These are phyloP conservation scores for Discostella stelligera DNA, from an alignment of 352 stramenopile genomes.

Conservation along the genomic window DNA sequence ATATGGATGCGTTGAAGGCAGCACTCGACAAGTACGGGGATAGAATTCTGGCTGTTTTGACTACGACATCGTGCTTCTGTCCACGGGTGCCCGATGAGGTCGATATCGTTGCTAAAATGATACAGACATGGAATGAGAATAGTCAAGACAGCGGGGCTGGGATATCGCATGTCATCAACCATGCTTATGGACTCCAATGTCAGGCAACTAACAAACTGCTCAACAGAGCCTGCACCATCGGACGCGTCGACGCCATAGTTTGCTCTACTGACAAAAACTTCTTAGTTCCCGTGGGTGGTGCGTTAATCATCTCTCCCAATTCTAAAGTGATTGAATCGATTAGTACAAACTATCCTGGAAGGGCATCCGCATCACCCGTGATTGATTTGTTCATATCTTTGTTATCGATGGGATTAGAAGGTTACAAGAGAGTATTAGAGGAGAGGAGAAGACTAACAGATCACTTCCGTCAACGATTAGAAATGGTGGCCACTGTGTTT, in stretches of 20 bases:
- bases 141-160: constrained; percentile 42
- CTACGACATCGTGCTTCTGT: constrained; percentile 98
- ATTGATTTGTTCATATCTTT: constrained; percentile 99
- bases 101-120: constrained; percentile 90
- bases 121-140: constrained; percentile 54
- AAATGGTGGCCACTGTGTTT: constrained; percentile 84
- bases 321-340: constrained; percentile 85
- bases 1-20: constrained; percentile 85
- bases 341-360: constrained; percentile 92
- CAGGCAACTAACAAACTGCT: constrained; percentile 90
- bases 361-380: constrained; percentile 91
- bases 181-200: constrained; percentile 98
- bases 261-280: constrained; percentile 99
- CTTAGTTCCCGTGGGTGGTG: constrained; percentile 91
- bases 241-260: constrained; percentile 94
- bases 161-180: constrained; percentile 97
- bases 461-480: constrained; percentile 85
- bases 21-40: constrained; percentile 74
- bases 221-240: constrained; percentile 87
- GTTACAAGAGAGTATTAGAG: constrained; percentile 87
- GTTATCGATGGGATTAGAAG: constrained; percentile 92
- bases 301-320: constrained; percentile 79
- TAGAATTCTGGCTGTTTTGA: constrained; percentile 91
- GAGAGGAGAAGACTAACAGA: constrained; percentile 85
- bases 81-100: constrained; percentile 93